Base-by-base conservation (phyloP, 352 stramenopile genomes). In the Globisporangium ultimum region DNA sequence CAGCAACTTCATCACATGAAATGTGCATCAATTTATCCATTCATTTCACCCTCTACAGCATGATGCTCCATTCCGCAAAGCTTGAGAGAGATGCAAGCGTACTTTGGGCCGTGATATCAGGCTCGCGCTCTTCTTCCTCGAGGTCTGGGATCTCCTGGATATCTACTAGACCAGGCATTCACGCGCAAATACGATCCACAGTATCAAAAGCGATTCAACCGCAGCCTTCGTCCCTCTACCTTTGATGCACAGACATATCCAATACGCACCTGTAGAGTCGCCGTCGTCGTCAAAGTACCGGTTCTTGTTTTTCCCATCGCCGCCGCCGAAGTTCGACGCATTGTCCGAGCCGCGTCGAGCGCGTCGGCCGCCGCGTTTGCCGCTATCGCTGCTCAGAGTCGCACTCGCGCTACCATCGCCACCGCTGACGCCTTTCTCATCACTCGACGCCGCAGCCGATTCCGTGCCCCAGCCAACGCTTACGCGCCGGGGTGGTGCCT, bases 71-170 rank as follows among this genome's bases (percentile, higher is more conserved):
- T 32, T 56, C 40, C 8, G 59, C 42, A 50, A 50, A 42, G 18
- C 56, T 34, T 8, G 14, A 58, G 45, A 61, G 15, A 55, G 54
- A 55, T 36, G 28, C 28, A 10, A 6, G 28, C 54, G 63, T 63
- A 71, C 76, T 60, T 60, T 87, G 76, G 13, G 71, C 87, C 18
- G 82, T 93, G 55, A 93, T 85, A 51, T 91, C 83, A 0, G 70
- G 75, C 54, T 91, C 80, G 17, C 83, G 83, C 48, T 93, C 83
- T 65, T 93, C 83, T 61, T 93, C 83, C 40, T 93, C 80, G 8
- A 93, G 60, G 60, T 93, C 83, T 0, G 83, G 83, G 45, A 93
- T 91, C 66, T 93, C 83, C 28, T 88, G 69, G 40, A 92, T 86
- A 22, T 90, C 83, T 92, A 47, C 36, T 48, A 0, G 5, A 1